Evolutionary conservation across 257 asterid genomes (phyloP), one percentile per base, ranked within the genome.

Genomic region (Gynochthodes officinalis): DNA sequence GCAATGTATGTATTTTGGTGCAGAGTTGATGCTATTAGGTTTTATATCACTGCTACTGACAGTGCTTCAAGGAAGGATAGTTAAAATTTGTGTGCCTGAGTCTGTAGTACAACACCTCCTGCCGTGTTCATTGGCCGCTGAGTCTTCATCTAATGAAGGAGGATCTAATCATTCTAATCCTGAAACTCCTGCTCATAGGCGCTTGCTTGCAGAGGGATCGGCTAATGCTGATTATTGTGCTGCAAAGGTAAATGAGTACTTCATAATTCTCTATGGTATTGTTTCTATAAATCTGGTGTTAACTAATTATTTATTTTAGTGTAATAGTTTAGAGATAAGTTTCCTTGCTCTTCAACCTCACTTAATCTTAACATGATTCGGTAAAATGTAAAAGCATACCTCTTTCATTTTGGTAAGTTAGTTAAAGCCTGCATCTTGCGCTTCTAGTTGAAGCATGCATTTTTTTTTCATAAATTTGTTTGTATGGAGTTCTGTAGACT

Each of bases 21-120:
- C 86, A 84, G 88, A 84, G 71, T 62, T 84, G 88, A 84, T 84
- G 88, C 82, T 84, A n/a, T 76, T 84, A 67, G 88, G 88, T 69
- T 84, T 84, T 39, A 84, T 84, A 63, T 84, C 88, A 4, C 67
- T 84, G 77, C 72, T 84, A 44, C 30, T 84, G 78, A 81, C 88
- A 7, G 88, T 81, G 60, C 73, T 72, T 44, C 88, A 84, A 68
- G 62, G 58, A 10, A 44, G 79, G 0, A 71, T 84, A 19, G 78
- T 77, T 25, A 79, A 81, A 68, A 57, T 84, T 0, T 84, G 88
- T 53, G 86, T 84, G 65, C 62, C 73, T 10, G 42, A 64, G 43
- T 60, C 62, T 52, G 64, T 76, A 5, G 70, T 73, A 63, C 59
- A 23, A 53, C 84, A 84, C 69, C 77, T 84, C 11, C 82, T 84